Base-by-base conservation (phyloP, 306 rosid genomes). In the Betula pendula region DNA sequence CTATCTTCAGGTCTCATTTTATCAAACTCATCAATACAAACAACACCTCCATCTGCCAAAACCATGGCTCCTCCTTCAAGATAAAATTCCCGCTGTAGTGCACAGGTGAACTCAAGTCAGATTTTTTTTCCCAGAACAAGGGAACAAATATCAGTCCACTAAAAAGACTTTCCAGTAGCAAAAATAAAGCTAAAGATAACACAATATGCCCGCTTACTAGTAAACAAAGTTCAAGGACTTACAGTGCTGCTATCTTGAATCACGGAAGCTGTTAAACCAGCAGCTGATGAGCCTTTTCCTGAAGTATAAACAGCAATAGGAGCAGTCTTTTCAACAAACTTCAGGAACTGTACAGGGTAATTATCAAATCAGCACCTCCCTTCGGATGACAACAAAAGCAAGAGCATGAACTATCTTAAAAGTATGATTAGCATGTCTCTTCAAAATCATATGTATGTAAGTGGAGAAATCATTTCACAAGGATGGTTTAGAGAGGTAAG, bases 41-140 rank as follows among this genome's bases (percentile, higher is more conserved):
- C 99, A 86, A 92, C 97, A 74, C 97, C 99, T 43, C 99, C 99
- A 81, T 95, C 99, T 20, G 97, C 99, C 90, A 95, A 88, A 84
- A 95, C 97, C 99, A 95, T 92, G 70, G 99, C 99, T 73, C 99
- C 99, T 83, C 99, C 99, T 89, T 95, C 99, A 78, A 95, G 99
- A 86, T 95, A 95, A 83, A 95, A 95, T 83, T 95, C 99, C 19
- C 97, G 96, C 99, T 95, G 85, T 75, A 82, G 74, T 72, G 56
- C 48, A 83, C 77, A 76, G 9, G 73, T 43, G 59, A 53, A 74
- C 27, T 52, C 53, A 42, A 83, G 78, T 82, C 42, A 84, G 84
- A 63, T 58, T 40, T 75, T 14, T 75, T 45, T 45, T 45, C 42
- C 9, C 81, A 65, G 38, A 50, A 76, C n/a, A 14, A 22, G 27